Evolutionary conservation across 2,329 filamentous ascomycete species (phyloP), one percentile per base, ranked within the genome.

Genomic region (Sclerotinia nivalis): DNA sequence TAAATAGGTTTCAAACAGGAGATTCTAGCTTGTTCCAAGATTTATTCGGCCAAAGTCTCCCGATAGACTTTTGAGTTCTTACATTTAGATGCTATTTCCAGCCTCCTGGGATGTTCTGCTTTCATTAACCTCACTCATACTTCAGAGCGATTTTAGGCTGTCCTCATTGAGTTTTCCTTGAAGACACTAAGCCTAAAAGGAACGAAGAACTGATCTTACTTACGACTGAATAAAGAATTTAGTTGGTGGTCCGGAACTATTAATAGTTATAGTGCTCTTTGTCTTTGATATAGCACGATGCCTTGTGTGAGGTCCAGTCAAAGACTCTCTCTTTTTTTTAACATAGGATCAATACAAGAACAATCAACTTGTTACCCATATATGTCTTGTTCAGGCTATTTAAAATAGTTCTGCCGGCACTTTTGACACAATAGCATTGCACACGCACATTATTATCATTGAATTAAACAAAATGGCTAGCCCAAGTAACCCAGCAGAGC

Each of bases 41-140:
- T 43, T 15, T 15, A 15, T 15, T 40, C 40, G 6, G 37, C 5
- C 12, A 4, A 18, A 31, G 2, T 34, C 1, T 22, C 8, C 15
- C 8, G 5, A 31, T 22, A 6, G 0, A 1, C 9, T 34, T 18
- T 20, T 6, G 8, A 4, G 10, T 34, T 2, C 2, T 22, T 34
- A 6, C 25, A 54, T 15, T 10, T 25, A 22, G 12, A 4, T 37
- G 20, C 6, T 22, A 7, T 20, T 37, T 37, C 10, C 22, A 20
- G 20, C 12, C 6, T 20, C 12, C 5, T 10, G 12, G 31, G 12
- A 56, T 34, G 34, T 37, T 22, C 28, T 8, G 20, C 31, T 34
- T 34, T 56, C 28, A 20, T 28, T 40, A 40, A 34, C 18, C 12
- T 22, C n/a, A n/a, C 12, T 22, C n/a, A n/a, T n/a, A 22, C 9